phyloP scores from a whole-genome alignment of 163 green algal species.

The Scenedesmus sp. region DNA sequence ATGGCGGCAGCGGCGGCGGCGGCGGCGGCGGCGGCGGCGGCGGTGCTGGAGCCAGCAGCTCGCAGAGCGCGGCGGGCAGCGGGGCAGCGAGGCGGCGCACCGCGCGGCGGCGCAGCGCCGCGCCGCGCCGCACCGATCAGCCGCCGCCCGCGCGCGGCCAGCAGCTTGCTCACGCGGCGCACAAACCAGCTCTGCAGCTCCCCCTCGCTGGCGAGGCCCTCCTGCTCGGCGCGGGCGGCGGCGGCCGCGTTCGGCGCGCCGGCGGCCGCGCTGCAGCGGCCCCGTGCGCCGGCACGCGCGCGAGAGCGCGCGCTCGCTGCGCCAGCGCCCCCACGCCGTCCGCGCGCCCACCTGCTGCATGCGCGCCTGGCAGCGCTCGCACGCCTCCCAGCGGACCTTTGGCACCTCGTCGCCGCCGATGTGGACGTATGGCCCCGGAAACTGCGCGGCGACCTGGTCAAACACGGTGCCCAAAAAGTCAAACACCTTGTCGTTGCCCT shows the following conservation, averaged over 20 bases:
- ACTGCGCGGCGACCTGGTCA: constrained; percentile 64
- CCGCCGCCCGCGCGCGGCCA: not conserved
- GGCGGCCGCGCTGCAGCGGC: too few relatives aligned
- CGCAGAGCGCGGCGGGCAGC: not conserved
- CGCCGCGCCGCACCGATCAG: constrained; percentile 27
- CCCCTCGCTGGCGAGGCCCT: constrained; percentile 56
- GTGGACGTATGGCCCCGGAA: constrained; percentile 73
- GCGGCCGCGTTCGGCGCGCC: too few relatives aligned
- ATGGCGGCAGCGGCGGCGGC: not conserved
- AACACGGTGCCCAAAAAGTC: constrained; percentile 71
- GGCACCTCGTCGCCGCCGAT: constrained; percentile 79
- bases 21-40: too few relatives aligned
- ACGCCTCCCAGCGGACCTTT: constrained; percentile 46
- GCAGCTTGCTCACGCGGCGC: constrained; percentile 38
- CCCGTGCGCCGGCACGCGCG: not conserved
- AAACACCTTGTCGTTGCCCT: constrained; percentile 71
- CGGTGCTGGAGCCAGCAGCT: too few relatives aligned
- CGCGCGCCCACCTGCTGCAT: not conserved
- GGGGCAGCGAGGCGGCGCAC: not conserved
- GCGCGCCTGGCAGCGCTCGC: not conserved
- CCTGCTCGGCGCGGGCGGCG: too few relatives aligned
- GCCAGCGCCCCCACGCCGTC: too few relatives aligned
- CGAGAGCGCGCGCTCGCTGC: too few relatives aligned
- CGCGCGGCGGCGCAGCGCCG: too few relatives aligned
- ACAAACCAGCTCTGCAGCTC: constrained; percentile 68